phyloP scores from a whole-genome alignment of 176 grass and related monocot genomes.

The Tillandsia leiboldiana region DNA sequence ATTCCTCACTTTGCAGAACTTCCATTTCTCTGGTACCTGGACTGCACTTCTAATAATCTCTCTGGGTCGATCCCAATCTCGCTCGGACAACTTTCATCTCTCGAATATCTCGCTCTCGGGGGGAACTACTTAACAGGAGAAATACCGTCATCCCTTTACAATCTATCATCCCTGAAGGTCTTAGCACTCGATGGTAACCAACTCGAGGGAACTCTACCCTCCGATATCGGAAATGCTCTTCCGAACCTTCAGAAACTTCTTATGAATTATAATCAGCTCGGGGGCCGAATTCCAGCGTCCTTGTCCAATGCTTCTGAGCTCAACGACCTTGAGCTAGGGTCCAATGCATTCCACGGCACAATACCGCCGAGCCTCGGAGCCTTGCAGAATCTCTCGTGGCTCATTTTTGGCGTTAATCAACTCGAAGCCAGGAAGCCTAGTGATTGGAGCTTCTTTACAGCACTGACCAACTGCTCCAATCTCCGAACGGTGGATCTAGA shows the following conservation, averaged over 20 bases:
- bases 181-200: slow-evolving; percentile 15
- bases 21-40: too few relatives aligned
- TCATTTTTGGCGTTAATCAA: slow-evolving; percentile 9
- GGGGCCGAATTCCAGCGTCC: slow-evolving; percentile 11
- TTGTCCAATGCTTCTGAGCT: slow-evolving; percentile 19
- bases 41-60: too few relatives aligned
- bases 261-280: not conserved
- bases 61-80: too few relatives aligned
- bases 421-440: slow-evolving; percentile 6
- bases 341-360: slow-evolving; percentile 24
- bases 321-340: not conserved
- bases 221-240: slow-evolving; percentile 21
- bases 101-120: not conserved
- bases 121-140: slow-evolving; percentile 18
- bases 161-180: not conserved
- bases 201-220: slow-evolving; percentile 11
- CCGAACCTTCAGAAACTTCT: slow-evolving; percentile 7
- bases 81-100: not conserved
- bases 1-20: too few relatives aligned
- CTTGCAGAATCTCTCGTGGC: slow-evolving; percentile 1
- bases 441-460: slow-evolving; percentile 27
- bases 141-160: slow-evolving; percentile 20
- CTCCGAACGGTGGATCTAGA: not conserved
- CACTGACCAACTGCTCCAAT: slow-evolving; percentile 19
- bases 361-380: slow-evolving; percentile 24